Base-by-base conservation (phyloP, 192 early-diverging fungal species). In the Linnemannia zychae region DNA sequence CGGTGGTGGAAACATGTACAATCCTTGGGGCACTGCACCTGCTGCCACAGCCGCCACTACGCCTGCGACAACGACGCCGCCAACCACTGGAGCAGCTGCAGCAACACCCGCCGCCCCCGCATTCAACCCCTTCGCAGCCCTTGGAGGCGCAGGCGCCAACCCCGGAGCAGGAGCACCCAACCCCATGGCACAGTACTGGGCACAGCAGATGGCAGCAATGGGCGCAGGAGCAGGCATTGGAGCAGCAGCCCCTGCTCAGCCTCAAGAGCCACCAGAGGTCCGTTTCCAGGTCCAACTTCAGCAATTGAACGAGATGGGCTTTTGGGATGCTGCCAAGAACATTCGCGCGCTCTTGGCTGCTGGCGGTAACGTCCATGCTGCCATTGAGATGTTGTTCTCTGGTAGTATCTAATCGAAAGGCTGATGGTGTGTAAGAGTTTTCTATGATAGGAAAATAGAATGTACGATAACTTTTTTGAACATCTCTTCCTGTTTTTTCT, bases 301-400 rank as follows among this genome's bases (percentile, higher is more conserved):
- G 84, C 95, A 94, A 88, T 87, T 94, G 83, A 95, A 91, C 79
- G 99, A 99, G 37, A 99, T 99, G 99, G 99, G 99, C 24, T 97
- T 99, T 85, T 96, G 89, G 84, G 94, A 98, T 84, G 94, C 94
- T 3, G 88, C 91, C 37, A 94, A 96, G 88, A 99, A 99, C 80
- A 95, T 99, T 75, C 91, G 96, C 50, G 98, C 96, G 0, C 90
- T 99, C 75, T 88, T 91, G 28, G 84, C 92, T 49, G 93, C 96
- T 17, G 91, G 92, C 22, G 99, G 99, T 47, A 95, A 99, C 83
- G 97, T 99, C 22, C 91, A 98, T 77, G 96, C 95, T 7, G 99
- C 99, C n/a, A 93, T 99, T 60, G 99, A 99, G 81, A 92, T 90
- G 87, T 72, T 97, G 33, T 94, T 97, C 70, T 88, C 78, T 69